Percentiles rank a stretch among this genome's conserved stretches.
Conservation (phyloP, 768 basidiomycete genomes). For the Tricholoma furcatifolium region DNA sequence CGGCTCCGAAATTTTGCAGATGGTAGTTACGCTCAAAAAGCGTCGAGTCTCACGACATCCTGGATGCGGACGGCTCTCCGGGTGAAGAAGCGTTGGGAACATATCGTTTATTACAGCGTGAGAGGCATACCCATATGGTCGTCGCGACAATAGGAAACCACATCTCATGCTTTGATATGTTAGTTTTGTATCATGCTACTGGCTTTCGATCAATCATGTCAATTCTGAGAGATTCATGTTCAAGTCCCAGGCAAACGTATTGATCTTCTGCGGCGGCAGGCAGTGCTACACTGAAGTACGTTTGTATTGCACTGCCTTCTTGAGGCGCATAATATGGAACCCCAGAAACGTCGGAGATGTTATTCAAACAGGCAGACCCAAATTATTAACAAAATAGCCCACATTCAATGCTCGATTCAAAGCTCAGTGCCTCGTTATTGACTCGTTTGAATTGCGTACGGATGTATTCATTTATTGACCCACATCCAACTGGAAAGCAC, state of each 20-base stretch:
- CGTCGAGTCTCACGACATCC: neutral
- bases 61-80: neutral
- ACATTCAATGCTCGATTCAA: no score
- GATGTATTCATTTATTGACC: no score
- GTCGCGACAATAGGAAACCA: neutral
- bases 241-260: neutral
- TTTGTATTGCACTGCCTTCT: no score
- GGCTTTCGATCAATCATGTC: neutral
- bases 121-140: neutral
- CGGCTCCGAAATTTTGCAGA: slow-evolving; percentile 9
- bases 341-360: no score
- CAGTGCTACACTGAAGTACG: no score
- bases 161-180: neutral
- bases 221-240: neutral
- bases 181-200: neutral
- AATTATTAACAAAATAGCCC: no score
- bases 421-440: no score
- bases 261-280: no score
- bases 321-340: no score
- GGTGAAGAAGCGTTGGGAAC: neutral
- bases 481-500: neutral
- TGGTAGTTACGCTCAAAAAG: neutral
- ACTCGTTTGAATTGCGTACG: no score
- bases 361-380: no score
- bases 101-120: neutral